Percentiles rank a stretch among this genome's conserved stretches.
phyloP scores from a whole-genome alignment of 192 early-diverging fungal species.

The Piromyces finnis region DNA sequence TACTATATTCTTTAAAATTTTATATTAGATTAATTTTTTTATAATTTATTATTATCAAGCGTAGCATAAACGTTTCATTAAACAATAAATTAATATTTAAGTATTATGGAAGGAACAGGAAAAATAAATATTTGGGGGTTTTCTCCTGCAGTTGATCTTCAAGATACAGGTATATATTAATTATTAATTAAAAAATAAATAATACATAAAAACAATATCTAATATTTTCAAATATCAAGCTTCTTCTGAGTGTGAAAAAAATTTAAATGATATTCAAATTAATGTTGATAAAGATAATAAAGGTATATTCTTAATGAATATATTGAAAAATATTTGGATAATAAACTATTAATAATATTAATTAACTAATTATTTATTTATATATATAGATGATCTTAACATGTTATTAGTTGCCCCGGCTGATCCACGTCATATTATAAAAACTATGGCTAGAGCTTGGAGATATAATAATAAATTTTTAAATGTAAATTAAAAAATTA shows the following conservation, averaged over 20 bases:
- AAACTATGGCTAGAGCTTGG: conserved; percentile 15
- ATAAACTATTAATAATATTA: too few species aligned
- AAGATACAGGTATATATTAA: not conserved
- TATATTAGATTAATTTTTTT: too few species aligned
- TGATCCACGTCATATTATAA: conserved; percentile 25
- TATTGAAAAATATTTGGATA: not conserved
- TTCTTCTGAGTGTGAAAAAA: not conserved
- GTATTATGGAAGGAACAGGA: too few species aligned
- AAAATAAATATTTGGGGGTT: not conserved
- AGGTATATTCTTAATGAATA: too few species aligned
- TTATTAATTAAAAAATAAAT: not conserved
- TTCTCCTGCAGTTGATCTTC: not conserved
- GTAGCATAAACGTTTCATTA: too few species aligned
- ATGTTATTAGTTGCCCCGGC: conserved; percentile 19
- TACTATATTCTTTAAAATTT: too few species aligned
- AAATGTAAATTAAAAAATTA: conserved; percentile 1
- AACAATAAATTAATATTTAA: too few species aligned
- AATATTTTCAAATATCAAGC: not conserved
- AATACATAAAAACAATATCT: not conserved
- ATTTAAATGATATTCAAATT: not conserved
- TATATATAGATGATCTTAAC: not conserved
- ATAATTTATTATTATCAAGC: too few species aligned
- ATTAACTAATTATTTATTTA: too few species aligned
- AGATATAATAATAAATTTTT: conserved; percentile 7
- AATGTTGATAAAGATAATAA: not conserved